Evolutionary conservation across 1,284 basidiomycete species (phyloP).

Genomic region (Microbotryum lychnidis-dioicae): DNA sequence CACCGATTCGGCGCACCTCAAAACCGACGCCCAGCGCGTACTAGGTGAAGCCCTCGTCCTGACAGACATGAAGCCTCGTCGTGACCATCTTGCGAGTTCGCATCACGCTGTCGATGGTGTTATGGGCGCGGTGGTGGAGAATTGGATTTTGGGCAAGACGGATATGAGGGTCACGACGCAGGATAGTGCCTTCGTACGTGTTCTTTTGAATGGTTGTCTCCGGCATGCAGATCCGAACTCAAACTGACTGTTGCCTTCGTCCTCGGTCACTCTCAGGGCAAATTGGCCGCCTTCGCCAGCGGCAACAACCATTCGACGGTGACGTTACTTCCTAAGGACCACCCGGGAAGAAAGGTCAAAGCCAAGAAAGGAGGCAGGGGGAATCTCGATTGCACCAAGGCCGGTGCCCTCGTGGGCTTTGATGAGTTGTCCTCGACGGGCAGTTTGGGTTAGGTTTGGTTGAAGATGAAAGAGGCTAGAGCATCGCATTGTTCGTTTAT

Average conservation of each 20-base stretch:
- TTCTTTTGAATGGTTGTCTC: not conserved
- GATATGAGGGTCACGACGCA: not conserved
- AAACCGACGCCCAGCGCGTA: constrained; percentile 11
- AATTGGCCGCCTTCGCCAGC: constrained; percentile 21
- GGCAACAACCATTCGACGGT: constrained; percentile 18
- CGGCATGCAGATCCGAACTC: not conserved
- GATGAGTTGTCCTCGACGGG: too few species aligned
- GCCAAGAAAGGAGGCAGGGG: too few species aligned
- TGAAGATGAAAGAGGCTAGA: too few species aligned
- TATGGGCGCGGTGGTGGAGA: constrained; percentile 18
- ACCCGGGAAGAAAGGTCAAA: constrained; percentile 2
- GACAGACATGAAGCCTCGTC: constrained; percentile 16
- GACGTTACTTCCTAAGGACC: constrained; percentile 20
- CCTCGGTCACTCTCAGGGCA: constrained; percentile 6
- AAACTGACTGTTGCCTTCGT: too few species aligned
- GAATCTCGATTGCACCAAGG: too few species aligned
- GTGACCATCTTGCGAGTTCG: constrained; percentile 14
- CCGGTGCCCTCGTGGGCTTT: too few species aligned
- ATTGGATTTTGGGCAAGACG: constrained; percentile 17
- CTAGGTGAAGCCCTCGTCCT: constrained; percentile 15
- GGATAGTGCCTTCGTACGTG: not conserved
- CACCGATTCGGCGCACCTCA: constrained; percentile 16
- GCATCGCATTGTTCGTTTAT: too few species aligned
- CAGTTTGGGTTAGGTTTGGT: too few species aligned
- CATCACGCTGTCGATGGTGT: constrained; percentile 14